Percentiles rank a stretch among this genome's conserved stretches.
phyloP scores from a whole-genome alignment of 2,329 filamentous ascomycete species.

The Arthrinium phaeospermum region DNA sequence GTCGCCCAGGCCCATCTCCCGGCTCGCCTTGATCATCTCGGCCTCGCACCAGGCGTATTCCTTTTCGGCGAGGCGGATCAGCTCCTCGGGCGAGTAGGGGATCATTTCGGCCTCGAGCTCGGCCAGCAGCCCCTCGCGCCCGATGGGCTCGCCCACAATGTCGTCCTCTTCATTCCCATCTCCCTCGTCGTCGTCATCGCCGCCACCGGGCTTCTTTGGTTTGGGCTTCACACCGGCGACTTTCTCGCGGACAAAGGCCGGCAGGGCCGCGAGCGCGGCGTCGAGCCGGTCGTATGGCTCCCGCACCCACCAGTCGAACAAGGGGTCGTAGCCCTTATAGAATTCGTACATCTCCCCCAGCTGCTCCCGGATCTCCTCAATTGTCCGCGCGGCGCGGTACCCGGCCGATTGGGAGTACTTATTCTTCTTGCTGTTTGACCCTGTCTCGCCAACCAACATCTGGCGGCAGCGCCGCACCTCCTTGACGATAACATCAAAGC shows the following conservation, averaged over 20 bases:
- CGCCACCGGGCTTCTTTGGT: too few species aligned
- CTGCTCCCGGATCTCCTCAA: slow-evolving; percentile 46
- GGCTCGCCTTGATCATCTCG: slow-evolving; percentile 59
- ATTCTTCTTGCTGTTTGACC: slow-evolving; percentile 30
- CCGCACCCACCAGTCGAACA: slow-evolving; percentile 62
- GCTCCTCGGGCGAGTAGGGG: slow-evolving; percentile 61
- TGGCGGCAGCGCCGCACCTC: slow-evolving; percentile 40
- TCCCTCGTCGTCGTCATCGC: too few species aligned
- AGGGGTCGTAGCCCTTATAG: slow-evolving; percentile 60
- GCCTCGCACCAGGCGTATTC: slow-evolving; percentile 61
- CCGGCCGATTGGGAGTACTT: slow-evolving; percentile 48
- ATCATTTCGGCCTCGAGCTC: slow-evolving; percentile 64
- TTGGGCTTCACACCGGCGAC: slow-evolving; percentile 50
- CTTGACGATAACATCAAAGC: slow-evolving; percentile 44
- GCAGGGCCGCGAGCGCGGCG: slow-evolving; percentile 44
- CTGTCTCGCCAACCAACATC: slow-evolving; percentile 40
- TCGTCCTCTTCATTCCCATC: slow-evolving; percentile 48
- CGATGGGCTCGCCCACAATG: slow-evolving; percentile 64
- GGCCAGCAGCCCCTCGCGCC: slow-evolving; percentile 53
- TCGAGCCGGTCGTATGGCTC: slow-evolving; percentile 50
- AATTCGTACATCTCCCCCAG: slow-evolving; percentile 56
- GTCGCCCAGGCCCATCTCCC: slow-evolving; percentile 51
- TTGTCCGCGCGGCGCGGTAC: slow-evolving; percentile 51
- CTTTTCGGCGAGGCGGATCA: slow-evolving; percentile 55
- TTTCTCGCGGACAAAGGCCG: slow-evolving; percentile 40